Base-by-base conservation (phyloP, 23 red algal genomes). In the Gracilaria vermiculophylla region DNA sequence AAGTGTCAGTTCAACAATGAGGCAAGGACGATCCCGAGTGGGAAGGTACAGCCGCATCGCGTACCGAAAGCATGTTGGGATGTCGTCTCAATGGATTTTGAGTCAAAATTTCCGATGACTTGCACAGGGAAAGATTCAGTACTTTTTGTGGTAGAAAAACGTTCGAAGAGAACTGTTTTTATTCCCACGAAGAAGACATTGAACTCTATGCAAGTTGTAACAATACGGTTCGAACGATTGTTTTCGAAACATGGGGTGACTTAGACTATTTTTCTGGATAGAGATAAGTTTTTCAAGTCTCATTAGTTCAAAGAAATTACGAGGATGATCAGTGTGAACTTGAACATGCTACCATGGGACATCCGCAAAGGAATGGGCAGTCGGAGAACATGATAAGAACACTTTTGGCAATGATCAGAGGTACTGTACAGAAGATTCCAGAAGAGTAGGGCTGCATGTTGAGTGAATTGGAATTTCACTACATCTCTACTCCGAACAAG, bases 221-320 rank as follows among this genome's bases (percentile, higher is more conserved):
- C 52, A 20, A 8, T 78, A 23, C 33, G 39, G 16, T 28, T 78
- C 25, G 73, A 78, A 10, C 17, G 37, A 16, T 5, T 52, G 4
- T 87, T 40, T 87, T 76, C 32, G 7, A 75, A 87, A 47, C 47
- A 87, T 24, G 67, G 83, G 36, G 83, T 75, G 4, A 37, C 19
- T 13, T 41, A 42, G 15, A 40, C 21, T n/a, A 76, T 75, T 10
- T 61, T 75, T 42, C 20, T 64, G 11, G 83, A 87, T 43, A 54
- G 62, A 43, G 43, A 87, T 50, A 40, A 73, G 21, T 11, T 50
- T 19, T 87, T 87, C 50, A 75, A 39, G 20, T 56, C 83, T 20
- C 16, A 87, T 13, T 87, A 87, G 40, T 87, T 55, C 41, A 87
- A 87, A 43, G 40, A 40, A 16, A 57, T 87, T 16, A 76, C 50